These are phyloP conservation scores for Aspergillus brasiliensis DNA, from an alignment of 2,329 filamentous ascomycete species.

Conservation along the genomic window DNA sequence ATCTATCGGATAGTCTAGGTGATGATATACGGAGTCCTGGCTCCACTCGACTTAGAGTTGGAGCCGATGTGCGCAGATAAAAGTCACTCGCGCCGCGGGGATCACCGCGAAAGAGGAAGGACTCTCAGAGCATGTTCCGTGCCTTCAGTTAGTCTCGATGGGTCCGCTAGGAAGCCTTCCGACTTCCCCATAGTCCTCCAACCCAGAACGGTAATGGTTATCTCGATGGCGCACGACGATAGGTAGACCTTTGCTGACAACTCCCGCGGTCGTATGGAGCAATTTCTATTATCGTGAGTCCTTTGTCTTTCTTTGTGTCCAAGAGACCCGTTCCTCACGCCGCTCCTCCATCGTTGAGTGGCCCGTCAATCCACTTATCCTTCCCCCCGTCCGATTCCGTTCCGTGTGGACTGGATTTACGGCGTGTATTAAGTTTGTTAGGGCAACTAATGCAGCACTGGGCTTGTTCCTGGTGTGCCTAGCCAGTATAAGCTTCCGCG, in stretches of 20 bases:
- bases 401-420: background rate
- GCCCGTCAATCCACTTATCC: background rate
- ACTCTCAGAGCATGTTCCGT: background rate
- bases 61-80: background rate
- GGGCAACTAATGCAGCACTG: background rate
- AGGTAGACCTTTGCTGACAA: background rate
- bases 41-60: background rate
- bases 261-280: background rate
- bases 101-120: background rate
- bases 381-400: background rate
- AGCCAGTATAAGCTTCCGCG: background rate
- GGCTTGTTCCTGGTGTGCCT: background rate
- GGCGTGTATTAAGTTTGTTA: background rate
- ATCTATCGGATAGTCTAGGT: background rate
- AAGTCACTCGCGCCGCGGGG: background rate
- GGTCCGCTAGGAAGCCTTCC: background rate
- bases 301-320: background rate
- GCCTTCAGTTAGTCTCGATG: background rate
- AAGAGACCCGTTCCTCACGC: background rate
- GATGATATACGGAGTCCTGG: too few species aligned
- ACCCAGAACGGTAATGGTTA: background rate
- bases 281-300: background rate
- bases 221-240: background rate
- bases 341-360: background rate
- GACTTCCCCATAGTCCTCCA: slow-evolving; percentile 3